Evolutionary conservation across 352 stramenopile genomes (phyloP), one percentile per base, ranked within the genome.

Genomic region (Plasmopara muralis): DNA sequence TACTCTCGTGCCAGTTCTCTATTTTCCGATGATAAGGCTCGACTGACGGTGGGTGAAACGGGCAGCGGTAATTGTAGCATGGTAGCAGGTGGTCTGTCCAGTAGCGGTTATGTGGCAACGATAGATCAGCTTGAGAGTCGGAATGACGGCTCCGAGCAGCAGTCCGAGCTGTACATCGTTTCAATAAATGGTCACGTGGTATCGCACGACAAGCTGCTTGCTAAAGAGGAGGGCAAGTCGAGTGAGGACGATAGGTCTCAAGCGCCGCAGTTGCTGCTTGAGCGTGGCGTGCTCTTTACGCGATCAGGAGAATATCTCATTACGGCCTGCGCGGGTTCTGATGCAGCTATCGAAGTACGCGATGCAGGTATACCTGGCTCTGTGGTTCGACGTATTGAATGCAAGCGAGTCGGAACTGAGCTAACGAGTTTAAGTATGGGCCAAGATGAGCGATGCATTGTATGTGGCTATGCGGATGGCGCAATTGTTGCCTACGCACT

Each of bases 171-270:
- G 42, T 86, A 84, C 34, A 50, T 90, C 14, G 72, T 90, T 18
- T 90, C 82, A n/a, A 85, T 93, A 48, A 93, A 93, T 34, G 82
- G 82, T 8, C 71, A 80, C 42, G 59, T 93, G 34, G 64, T 93
- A 18, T 85, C 74, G 0, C 75, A 88, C 25, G 70, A 85, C 43
- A 74, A 69, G 30, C 60, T 93, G 9, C 45, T 67, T 10, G 59
- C 66, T 4, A 64, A 43, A 42, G 63, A 60, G 35, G 75, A 75
- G 45, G 52, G 44, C 7, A 61, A 63, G 9, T n/a, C 15, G 37
- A 40, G 28, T 25, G 51, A 56, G 33, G 39, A 59, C n/a, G 50
- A 50, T 4, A 55, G 54, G 14, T 51, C 20, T 16, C 31, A 46
- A 15, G 57, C 57, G 14, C 63, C 77, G 15, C 66, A 83, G n/a